phyloP scores from a whole-genome alignment of 2,329 filamentous ascomycete genomes.

The Clarireedia homoeocarpa region DNA sequence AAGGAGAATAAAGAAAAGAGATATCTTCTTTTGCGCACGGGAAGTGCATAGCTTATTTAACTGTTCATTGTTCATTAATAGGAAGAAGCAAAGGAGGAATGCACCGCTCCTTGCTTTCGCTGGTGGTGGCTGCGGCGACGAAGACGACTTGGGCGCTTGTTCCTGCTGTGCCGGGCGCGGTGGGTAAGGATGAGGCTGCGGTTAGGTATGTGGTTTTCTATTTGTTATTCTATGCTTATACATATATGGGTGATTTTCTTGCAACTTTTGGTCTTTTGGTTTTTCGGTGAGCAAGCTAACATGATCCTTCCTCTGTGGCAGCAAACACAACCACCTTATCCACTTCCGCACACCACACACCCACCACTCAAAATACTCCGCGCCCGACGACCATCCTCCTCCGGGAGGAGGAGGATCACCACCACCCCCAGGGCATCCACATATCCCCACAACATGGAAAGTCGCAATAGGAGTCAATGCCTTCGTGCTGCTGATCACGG shows the following conservation, averaged over 20 bases:
- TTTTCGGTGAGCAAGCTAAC: too few species aligned
- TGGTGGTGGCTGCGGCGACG: background rate
- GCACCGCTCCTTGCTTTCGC: constrained; percentile 4
- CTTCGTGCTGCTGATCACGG: constrained; percentile 7
- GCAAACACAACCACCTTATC: too few species aligned
- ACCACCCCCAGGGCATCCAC: background rate
- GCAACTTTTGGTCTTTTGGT: too few species aligned
- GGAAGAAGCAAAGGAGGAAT: background rate
- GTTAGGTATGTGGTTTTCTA: background rate
- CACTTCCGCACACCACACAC: background rate
- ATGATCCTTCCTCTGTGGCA: too few species aligned
- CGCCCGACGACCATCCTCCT: background rate
- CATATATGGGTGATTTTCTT: too few species aligned
- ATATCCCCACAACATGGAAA: constrained; percentile 8
- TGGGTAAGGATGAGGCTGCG: background rate
- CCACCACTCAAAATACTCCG: constrained; percentile 1
- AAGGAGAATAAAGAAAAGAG: too few species aligned
- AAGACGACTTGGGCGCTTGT: background rate
- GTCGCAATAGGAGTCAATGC: constrained; percentile 7
- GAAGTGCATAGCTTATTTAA: background rate
- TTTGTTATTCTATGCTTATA: background rate
- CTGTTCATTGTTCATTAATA: too few species aligned
- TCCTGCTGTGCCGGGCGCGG: background rate
- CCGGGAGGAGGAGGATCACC: background rate
- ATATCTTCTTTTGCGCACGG: background rate